Evolutionary conservation across 1,284 basidiomycete species (phyloP).

Genomic region (Malassezia sp.): DNA sequence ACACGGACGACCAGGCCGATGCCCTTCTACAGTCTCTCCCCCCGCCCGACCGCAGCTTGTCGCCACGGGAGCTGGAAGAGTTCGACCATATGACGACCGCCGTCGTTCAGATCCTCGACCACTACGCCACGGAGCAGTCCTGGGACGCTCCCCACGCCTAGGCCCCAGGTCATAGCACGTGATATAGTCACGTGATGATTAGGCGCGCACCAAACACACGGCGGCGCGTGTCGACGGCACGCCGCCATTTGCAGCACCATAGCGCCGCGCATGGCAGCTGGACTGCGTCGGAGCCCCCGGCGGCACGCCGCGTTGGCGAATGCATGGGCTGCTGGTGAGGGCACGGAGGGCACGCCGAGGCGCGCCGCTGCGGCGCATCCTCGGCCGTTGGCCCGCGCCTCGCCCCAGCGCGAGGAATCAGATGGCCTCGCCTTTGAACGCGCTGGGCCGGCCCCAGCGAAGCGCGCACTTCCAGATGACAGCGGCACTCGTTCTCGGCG

Average conservation of each 20-base stretch:
- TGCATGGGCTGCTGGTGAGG: no score
- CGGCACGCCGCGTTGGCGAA: no score
- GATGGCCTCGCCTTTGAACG: no score
- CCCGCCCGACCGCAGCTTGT: conserved; percentile 25
- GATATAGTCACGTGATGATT: conserved; percentile 15
- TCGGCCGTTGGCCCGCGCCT: no score
- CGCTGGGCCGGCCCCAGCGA: no score
- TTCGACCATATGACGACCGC: conserved; percentile 31
- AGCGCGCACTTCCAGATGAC: background rate
- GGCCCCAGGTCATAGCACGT: background rate
- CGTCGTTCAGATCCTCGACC: conserved; percentile 34
- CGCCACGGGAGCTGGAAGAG: conserved; percentile 33
- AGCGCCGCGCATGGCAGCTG: no score
- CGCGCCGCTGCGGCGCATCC: no score
- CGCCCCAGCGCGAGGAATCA: no score
- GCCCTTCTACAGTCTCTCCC: background rate
- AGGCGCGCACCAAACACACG: conserved; percentile 7
- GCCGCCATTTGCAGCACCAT: conserved; percentile 2
- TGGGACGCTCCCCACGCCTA: no score
- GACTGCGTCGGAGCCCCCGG: conserved; percentile 9
- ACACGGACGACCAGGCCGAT: background rate
- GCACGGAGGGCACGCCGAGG: no score
- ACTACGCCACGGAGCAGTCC: conserved; percentile 23
- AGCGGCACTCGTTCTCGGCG: background rate
- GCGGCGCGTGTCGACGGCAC: background rate